Conservation (phyloP, 2,329 filamentous ascomycete genomes). For the Calonectria fujianensis region DNA sequence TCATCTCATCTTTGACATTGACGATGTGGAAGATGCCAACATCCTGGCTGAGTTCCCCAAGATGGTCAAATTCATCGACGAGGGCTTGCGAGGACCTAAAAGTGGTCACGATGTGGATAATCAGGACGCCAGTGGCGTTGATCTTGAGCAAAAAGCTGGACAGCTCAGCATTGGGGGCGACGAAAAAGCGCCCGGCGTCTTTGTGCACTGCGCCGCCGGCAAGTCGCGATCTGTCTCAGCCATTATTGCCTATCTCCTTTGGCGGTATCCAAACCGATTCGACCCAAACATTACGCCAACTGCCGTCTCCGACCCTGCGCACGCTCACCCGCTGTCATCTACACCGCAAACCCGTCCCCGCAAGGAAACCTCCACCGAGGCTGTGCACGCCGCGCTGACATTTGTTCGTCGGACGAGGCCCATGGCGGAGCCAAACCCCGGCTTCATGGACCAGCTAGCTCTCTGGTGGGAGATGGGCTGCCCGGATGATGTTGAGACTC, state of each 20-base stretch:
- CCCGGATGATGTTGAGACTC: constrained; percentile 77
- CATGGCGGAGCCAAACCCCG: constrained; percentile 90
- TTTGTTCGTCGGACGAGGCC: constrained; percentile 82
- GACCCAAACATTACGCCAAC: constrained; percentile 60
- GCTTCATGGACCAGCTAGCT: constrained; percentile 92
- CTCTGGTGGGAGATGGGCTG: constrained; percentile 93
- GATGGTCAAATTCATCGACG: constrained; percentile 88
- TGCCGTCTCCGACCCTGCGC: constrained; percentile 46
- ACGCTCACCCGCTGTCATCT: constrained; percentile 34
- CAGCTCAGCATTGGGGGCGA: constrained; percentile 45
- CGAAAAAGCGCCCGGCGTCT: constrained; percentile 65
- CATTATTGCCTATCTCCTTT: constrained; percentile 89
- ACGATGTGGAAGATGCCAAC: constrained; percentile 94
- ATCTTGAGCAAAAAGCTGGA: constrained; percentile 46
- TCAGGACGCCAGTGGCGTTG: constrained; percentile 46
- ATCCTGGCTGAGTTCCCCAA: constrained; percentile 86
- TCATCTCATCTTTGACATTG: constrained; percentile 88
- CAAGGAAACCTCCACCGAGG: constrained; percentile 64
- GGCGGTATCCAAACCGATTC: constrained; percentile 75
- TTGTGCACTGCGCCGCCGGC: constrained; percentile 90
- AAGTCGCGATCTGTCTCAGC: constrained; percentile 94
- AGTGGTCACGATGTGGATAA: constrained; percentile 36
- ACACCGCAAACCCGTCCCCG: constrained; percentile 48
- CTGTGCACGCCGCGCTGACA: constrained; percentile 78
- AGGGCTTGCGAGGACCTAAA: constrained; percentile 72